These are phyloP conservation scores for Diaporthe destruens DNA, from an alignment of 2,329 filamentous ascomycete genomes.

Conservation along the genomic window DNA sequence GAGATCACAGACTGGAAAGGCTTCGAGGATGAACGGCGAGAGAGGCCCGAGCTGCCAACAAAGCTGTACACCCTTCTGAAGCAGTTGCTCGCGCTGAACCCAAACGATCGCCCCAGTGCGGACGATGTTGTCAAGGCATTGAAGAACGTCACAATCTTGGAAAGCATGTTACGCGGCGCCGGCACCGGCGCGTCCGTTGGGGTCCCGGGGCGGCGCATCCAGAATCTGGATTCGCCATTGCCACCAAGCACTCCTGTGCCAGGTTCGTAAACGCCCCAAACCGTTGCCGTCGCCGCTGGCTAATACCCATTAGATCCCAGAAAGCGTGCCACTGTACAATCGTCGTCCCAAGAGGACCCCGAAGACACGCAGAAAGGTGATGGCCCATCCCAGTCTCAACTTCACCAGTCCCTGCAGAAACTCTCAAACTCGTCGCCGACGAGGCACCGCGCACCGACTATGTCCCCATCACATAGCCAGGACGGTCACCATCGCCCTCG, in stretches of 20 bases:
- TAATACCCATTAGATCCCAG: conserved; percentile 47
- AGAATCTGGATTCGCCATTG: conserved; percentile 67
- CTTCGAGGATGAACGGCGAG: conserved; percentile 81
- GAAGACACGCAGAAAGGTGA: conserved; percentile 44
- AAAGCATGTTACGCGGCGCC: conserved; percentile 53
- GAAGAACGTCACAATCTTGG: conserved; percentile 71
- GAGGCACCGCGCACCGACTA: conserved; percentile 49
- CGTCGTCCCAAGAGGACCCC: conserved; percentile 50
- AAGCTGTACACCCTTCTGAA: conserved; percentile 89
- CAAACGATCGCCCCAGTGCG: conserved; percentile 82
- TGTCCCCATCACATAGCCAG: conserved; percentile 57
- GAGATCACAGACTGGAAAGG: conserved; percentile 92
- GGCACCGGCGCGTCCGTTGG: conserved; percentile 56
- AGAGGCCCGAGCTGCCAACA: conserved; percentile 85
- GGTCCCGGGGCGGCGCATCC: conserved; percentile 61
- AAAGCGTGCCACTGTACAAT: conserved; percentile 51
- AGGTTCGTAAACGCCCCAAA: conserved; percentile 50
- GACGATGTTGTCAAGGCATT: conserved; percentile 86
- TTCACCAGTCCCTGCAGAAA: conserved; percentile 50
- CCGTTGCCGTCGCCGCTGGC: conserved; percentile 2
- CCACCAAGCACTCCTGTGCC: conserved; percentile 62
- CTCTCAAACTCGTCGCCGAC: conserved; percentile 49
- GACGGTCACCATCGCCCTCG: conserved; percentile 48
- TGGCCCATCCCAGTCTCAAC: conserved; percentile 47
- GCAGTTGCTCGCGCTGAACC: conserved; percentile 81